phyloP scores from a whole-genome alignment of 352 stramenopile species.

The Halophytophthora polymorphica region DNA sequence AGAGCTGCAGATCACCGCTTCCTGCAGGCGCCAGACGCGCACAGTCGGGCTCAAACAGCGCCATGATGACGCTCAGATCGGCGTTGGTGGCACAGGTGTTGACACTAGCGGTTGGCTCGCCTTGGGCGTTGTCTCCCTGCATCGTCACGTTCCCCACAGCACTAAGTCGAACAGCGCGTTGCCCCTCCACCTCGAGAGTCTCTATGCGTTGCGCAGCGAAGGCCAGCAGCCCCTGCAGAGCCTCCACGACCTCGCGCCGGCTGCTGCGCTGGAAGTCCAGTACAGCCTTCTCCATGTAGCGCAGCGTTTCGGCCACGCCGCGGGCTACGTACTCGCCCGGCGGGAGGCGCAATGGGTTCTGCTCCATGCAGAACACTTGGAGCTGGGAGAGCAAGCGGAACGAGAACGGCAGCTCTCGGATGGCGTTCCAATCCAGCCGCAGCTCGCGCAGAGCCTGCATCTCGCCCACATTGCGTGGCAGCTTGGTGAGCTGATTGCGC shows the following conservation, averaged over 20 bases:
- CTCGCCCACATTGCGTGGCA: conserved; percentile 51
- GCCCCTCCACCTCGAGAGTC: background rate
- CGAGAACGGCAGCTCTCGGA: conserved; percentile 63
- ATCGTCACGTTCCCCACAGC: background rate
- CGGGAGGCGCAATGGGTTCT: conserved; percentile 53
- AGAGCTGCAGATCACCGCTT: conserved; percentile 43
- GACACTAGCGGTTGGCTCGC: background rate
- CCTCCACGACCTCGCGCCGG: conserved; percentile 45
- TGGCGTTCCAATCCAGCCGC: conserved; percentile 59
- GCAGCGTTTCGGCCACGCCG: conserved; percentile 42
- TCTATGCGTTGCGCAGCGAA: conserved; percentile 29
- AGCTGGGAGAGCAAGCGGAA: conserved; percentile 37
- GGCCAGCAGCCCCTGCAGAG: conserved; percentile 34
- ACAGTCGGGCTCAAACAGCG: conserved; percentile 46
- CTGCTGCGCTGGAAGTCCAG: conserved; percentile 43
- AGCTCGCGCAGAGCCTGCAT: conserved; percentile 45
- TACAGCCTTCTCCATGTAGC: conserved; percentile 53
- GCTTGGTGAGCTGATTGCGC: conserved; percentile 36
- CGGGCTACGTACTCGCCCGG: conserved; percentile 45
- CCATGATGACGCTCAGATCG: conserved; percentile 29
- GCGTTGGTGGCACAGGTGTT: background rate
- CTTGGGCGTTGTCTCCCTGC: background rate
- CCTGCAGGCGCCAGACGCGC: conserved; percentile 30
- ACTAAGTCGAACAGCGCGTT: background rate
- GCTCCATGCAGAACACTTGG: conserved; percentile 46